phyloP scores from a whole-genome alignment of 1,139 yeast genomes.

The Martiniozyma asiatica region DNA sequence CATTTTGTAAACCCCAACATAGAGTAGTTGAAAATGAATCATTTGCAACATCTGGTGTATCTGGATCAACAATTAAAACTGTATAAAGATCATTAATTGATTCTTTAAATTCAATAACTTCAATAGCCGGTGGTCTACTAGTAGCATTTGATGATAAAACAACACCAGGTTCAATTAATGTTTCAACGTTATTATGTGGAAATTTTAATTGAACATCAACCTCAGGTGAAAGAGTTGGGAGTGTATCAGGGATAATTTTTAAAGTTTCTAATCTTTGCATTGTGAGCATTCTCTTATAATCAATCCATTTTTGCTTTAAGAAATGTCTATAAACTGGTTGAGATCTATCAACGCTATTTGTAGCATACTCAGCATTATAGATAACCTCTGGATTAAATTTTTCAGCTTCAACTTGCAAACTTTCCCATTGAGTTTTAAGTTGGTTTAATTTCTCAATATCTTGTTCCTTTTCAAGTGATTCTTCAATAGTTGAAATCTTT shows the following conservation, averaged over 20 bases:
- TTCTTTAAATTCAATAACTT: conserved; percentile 62
- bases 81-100: conserved; percentile 49
- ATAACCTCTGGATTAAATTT: conserved; percentile 70
- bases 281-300: conserved; percentile 51
- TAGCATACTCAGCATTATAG: conserved; percentile 42
- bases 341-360: conserved; percentile 45
- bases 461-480: conserved; percentile 12
- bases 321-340: conserved; percentile 71
- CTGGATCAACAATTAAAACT: conserved; percentile 79
- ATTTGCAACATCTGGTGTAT: conserved; percentile 62
- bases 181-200: conserved; percentile 50
- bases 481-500: conserved; percentile 21
- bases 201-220: conserved; percentile 70
- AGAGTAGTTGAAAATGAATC: conserved; percentile 65
- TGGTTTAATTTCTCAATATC: conserved; percentile 9
- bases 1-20: conserved; percentile 69
- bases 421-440: conserved; percentile 9
- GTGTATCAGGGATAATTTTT: conserved; percentile 81
- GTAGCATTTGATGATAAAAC: conserved; percentile 64
- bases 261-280: conserved; percentile 88
- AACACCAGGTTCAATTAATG: conserved; percentile 72
- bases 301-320: conserved; percentile 62
- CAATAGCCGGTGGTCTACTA: conserved; percentile 59
- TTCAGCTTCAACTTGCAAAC: conserved; percentile 44
- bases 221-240: conserved; percentile 79